Evolutionary conservation across 2,329 filamentous ascomycete genomes (phyloP), one percentile per base, ranked within the genome.

Genomic region (Diaporthe humulicola): DNA sequence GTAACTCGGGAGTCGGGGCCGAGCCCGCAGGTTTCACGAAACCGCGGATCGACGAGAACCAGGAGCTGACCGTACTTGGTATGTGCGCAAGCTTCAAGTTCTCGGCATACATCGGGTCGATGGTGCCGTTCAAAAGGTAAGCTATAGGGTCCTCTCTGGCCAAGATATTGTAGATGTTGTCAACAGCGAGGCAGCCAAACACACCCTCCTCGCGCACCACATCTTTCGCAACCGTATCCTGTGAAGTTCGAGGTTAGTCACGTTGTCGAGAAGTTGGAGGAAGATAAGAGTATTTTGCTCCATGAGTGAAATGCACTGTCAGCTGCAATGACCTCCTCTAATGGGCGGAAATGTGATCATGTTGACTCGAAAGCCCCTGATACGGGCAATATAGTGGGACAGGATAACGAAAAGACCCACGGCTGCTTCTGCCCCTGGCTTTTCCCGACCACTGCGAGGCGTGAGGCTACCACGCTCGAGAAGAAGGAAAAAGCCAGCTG

Each of bases 111-210:
- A 89, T 87, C 6, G 91, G 90, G 82, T 99, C 97, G 56, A 98
- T 92, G 4, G 96, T 93, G 30, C 96, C 95, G 79, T 98, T 99
- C 74, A 98, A 90, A 22, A 96, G 90, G 82, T 98, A 98, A 1
- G 96, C 95, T 73, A 99, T 97, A 2, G 97, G 90, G 79, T 91
- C 90, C 78, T 92, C 89, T 76, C 88, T 88, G 52, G 90, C 86
- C 81, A 98, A 90, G 77, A 99, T 90, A 80, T 99, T 99, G 87
- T 98, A 99, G 73, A 99, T 90, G 82, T 98, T 99, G 85, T 98
- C 95, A 1, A 98, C 93, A 0, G 96, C 95, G 38, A 98, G 87
- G 82, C 97, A 98, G 25, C 97, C 97, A 82, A 98, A 98, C 8
- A 88, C 90, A 40, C 94, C 95, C 25, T 89, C 89, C 54, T 95